A percentile compares a stretch with the other conserved stretches of the same genome.
phyloP scores from a whole-genome alignment of 225 moss, liverwort and hornwort genomes.

The Anthoceros angustus region DNA sequence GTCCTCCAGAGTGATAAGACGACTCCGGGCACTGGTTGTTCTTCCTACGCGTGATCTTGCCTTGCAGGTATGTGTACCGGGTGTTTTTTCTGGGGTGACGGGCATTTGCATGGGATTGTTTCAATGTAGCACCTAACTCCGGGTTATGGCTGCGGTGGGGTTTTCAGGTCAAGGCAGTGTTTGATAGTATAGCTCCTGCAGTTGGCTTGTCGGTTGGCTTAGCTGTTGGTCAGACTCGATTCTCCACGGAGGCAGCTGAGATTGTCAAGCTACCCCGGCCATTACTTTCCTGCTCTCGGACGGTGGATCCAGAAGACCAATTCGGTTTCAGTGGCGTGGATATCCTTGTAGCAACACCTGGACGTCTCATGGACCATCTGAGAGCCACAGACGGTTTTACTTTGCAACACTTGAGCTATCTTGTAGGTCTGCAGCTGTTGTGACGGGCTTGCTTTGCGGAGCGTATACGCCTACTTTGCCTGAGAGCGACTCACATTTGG shows the following conservation, averaged over 20 bases:
- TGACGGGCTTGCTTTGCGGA: not conserved
- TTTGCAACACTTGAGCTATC: slow-evolving; percentile 65
- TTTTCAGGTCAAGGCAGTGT: slow-evolving; percentile 76
- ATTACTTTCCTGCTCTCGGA: slow-evolving; percentile 62
- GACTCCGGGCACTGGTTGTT: slow-evolving; percentile 79
- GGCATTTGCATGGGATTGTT: not conserved
- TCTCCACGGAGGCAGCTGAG: slow-evolving; percentile 56
- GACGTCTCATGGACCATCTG: slow-evolving; percentile 86
- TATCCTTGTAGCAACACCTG: slow-evolving; percentile 88
- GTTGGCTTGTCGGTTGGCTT: slow-evolving; percentile 84
- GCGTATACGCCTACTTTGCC: not conserved
- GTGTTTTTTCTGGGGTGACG: not conserved
- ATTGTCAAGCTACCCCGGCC: slow-evolving; percentile 44
- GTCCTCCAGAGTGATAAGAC: slow-evolving; percentile 62
- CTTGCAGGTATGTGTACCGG: slow-evolving; percentile 37
- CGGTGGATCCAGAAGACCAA: slow-evolving; percentile 11
- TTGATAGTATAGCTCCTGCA: slow-evolving; percentile 74
- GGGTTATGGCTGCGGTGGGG: not conserved
- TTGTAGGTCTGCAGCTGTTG: slow-evolving; percentile 27
- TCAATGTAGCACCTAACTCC: not conserved
- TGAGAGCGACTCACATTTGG: not conserved
- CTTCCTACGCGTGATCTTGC: slow-evolving; percentile 96
- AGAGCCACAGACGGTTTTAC: slow-evolving; percentile 74
- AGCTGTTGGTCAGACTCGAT: slow-evolving; percentile 75
- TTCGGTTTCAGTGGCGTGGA: slow-evolving; percentile 54